A percentile compares a stretch with the other conserved stretches of the same genome.
These are phyloP conservation scores for Lentinula detonsa DNA, from an alignment of 768 basidiomycete genomes.

Conservation along the genomic window DNA sequence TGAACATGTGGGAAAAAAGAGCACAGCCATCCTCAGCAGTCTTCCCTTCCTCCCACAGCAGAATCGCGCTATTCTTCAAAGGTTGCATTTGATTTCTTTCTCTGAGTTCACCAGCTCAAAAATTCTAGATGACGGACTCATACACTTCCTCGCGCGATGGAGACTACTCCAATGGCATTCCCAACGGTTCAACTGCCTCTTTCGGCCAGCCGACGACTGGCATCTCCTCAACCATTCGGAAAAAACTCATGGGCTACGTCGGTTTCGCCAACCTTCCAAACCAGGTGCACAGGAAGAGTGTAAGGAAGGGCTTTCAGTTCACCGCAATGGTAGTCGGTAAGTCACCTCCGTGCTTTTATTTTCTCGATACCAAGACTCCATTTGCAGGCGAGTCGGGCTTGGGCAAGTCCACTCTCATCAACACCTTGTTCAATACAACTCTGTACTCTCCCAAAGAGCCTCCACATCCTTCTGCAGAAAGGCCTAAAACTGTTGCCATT, in stretches of 20 bases:
- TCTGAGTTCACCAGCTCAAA: constrained; percentile 13
- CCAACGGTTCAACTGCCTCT: constrained; percentile 63
- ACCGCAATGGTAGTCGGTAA: constrained; percentile 97
- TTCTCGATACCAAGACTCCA: constrained; percentile 10
- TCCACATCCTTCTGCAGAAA: constrained; percentile 77
- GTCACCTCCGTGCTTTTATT: constrained; percentile 28
- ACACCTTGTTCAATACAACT: constrained; percentile 96
- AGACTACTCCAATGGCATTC: constrained; percentile 52
- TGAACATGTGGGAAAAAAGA: not conserved
- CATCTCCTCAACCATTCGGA: constrained; percentile 56
- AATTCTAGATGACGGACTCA: constrained; percentile 65
- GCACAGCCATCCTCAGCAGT: not conserved
- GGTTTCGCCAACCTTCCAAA: constrained; percentile 98
- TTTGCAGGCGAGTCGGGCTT: constrained; percentile 89
- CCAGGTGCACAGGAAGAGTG: constrained; percentile 98
- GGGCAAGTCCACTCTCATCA: constrained; percentile 98
- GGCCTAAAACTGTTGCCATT: constrained; percentile 91
- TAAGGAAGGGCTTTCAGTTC: constrained; percentile 98
- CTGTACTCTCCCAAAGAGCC: constrained; percentile 90
- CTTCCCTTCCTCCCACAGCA: not conserved
- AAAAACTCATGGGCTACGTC: constrained; percentile 94
- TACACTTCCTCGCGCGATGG: constrained; percentile 65
- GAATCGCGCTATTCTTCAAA: constrained; percentile 3
- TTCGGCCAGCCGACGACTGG: constrained; percentile 26
- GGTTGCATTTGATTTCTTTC: constrained; percentile 23